Evolutionary conservation across 345 rosid species (phyloP).

Genomic region (Aquilaria yunnanensis): DNA sequence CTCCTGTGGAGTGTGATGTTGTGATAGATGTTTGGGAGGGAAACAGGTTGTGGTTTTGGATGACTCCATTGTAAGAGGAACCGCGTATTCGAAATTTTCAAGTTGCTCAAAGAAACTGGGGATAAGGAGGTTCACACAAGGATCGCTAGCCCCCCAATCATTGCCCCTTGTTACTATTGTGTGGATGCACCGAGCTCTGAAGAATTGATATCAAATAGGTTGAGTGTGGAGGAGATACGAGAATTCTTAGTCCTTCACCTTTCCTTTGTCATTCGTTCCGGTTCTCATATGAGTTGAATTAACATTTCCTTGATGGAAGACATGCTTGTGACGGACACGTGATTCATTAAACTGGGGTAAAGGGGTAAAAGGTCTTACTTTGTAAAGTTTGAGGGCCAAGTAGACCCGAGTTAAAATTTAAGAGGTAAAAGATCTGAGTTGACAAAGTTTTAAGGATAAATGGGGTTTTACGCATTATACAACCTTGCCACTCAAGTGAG

Average conservation of each 20-base stretch:
- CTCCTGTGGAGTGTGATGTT: conserved; percentile 83
- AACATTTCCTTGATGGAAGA: too few relatives aligned
- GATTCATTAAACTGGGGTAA: too few relatives aligned
- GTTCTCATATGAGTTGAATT: too few relatives aligned
- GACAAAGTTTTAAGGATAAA: too few relatives aligned
- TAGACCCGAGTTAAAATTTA: too few relatives aligned
- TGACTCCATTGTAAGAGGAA: conserved; percentile 92
- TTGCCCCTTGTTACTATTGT: conserved; percentile 88
- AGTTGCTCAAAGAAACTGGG: conserved; percentile 81
- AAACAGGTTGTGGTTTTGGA: conserved; percentile 93
- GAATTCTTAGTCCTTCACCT: conserved; percentile 20
- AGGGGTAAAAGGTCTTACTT: too few relatives aligned
- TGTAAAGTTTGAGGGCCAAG: too few relatives aligned
- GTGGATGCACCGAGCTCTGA: conserved; percentile 92
- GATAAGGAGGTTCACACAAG: conserved; percentile 98
- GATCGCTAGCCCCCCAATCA: conserved; percentile 89
- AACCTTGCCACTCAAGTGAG: too few relatives aligned
- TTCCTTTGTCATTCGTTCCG: conserved; percentile 17
- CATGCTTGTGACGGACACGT: too few relatives aligned
- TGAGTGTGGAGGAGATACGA: conserved; percentile 74
- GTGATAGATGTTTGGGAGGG: conserved; percentile 92
- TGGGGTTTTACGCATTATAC: too few relatives aligned
- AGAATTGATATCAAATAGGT: conserved; percentile 82
- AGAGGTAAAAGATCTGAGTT: too few relatives aligned
- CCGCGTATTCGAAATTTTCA: conserved; percentile 82